Evolutionary conservation across 78 protist genomes (phyloP).

Genomic region (Dictyostelium capitatum): DNA sequence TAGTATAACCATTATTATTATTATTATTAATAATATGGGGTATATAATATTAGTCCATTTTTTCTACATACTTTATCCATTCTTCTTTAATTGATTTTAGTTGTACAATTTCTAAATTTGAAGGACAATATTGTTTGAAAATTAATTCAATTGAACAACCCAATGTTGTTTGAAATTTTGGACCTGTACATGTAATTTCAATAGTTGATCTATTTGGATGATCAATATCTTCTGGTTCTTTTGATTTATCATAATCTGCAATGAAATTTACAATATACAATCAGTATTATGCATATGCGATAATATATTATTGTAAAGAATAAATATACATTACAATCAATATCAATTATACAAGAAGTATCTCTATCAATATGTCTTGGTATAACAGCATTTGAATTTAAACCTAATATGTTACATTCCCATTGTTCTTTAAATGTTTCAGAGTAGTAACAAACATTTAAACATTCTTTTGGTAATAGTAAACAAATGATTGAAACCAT

Average conservation of each 20-base stretch:
- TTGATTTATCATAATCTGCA: slow-evolving; percentile 49
- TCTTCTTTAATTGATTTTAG: slow-evolving; percentile 53
- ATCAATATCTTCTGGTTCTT: slow-evolving; percentile 75
- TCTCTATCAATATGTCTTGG: slow-evolving; percentile 50
- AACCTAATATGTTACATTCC: slow-evolving; percentile 68
- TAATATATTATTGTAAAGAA: background rate
- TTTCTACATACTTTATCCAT: slow-evolving; percentile 68
- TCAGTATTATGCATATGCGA: too few species aligned
- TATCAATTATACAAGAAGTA: slow-evolving; percentile 37
- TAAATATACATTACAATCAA: slow-evolving; percentile 34
- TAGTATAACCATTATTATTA: background rate
- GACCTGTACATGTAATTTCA: slow-evolving; percentile 33
- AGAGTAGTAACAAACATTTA: slow-evolving; percentile 2
- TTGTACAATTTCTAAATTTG: slow-evolving; percentile 30
- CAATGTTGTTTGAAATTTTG: slow-evolving; percentile 9
- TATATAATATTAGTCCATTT: too few species aligned
- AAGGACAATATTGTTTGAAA: slow-evolving; percentile 31
- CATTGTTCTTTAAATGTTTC: slow-evolving; percentile 57
- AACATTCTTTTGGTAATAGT: slow-evolving; percentile 40
- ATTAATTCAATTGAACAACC: slow-evolving; percentile 32
- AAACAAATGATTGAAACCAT: background rate
- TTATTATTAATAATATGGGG: background rate
- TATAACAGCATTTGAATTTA: slow-evolving; percentile 18
- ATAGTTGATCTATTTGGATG: slow-evolving; percentile 66
- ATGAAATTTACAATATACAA: background rate